phyloP scores from a whole-genome alignment of 345 rosid species.

The Adansonia digitata region DNA sequence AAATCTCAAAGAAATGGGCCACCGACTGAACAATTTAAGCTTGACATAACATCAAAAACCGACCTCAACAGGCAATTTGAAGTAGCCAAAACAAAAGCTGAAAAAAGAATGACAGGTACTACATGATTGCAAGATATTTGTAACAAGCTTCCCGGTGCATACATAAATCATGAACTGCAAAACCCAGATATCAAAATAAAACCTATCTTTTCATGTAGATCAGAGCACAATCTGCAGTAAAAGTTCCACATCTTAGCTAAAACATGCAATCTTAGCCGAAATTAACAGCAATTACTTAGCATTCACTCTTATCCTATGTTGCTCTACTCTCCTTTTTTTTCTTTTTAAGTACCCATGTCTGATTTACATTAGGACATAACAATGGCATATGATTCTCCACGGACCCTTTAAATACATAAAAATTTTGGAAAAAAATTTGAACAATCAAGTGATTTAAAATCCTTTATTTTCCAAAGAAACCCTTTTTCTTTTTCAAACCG shows the following conservation, averaged over 20 bases:
- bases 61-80: neutral
- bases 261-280: neutral
- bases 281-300: neutral
- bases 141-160: neutral
- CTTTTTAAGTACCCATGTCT: no score
- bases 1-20: neutral
- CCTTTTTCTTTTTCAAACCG: neutral
- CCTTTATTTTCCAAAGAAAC: neutral
- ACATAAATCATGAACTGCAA: neutral
- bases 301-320: neutral
- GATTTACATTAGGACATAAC: no score
- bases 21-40: neutral
- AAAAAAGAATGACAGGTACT: neutral
- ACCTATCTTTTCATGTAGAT: neutral
- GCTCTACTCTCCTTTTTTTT: no score
- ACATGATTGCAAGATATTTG: neutral
- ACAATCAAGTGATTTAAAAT: neutral
- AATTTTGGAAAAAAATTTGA: no score
- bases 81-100: neutral
- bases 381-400: no score
- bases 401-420: no score
- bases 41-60: neutral
- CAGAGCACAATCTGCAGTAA: neutral
- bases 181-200: neutral
- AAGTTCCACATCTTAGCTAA: neutral